Percentiles rank a stretch among this genome's conserved stretches.
Evolutionary conservation across 164 flowering plant genomes (phyloP).

Genomic region (Magnolia kwangsiensis): DNA sequence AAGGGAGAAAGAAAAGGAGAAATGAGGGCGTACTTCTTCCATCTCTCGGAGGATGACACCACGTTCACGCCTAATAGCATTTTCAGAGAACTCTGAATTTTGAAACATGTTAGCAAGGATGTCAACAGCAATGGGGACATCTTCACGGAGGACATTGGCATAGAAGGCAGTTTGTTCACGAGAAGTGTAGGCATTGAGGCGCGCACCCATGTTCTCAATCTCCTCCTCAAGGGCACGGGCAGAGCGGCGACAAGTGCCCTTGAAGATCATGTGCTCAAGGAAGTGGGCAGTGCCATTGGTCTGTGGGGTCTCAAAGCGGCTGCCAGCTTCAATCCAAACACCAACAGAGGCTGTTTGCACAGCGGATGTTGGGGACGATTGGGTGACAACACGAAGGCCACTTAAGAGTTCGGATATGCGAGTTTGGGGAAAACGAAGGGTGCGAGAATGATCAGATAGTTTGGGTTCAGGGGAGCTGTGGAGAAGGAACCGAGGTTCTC

Average conservation of each 20-base stretch:
- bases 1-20: not conserved
- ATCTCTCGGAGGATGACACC: constrained; percentile 74
- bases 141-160: constrained; percentile 63
- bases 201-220: constrained; percentile 87
- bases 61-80: constrained; percentile 50
- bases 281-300: constrained; percentile 89
- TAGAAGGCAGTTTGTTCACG: constrained; percentile 88
- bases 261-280: constrained; percentile 82
- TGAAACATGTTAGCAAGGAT: constrained; percentile 75
- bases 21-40: constrained; percentile 53
- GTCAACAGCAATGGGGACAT: constrained; percentile 57
- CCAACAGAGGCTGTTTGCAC: constrained; percentile 69
- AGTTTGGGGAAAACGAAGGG: constrained; percentile 28
- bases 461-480: constrained; percentile 6
- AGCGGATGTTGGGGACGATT: constrained; percentile 47
- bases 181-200: constrained; percentile 79
- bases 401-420: constrained; percentile 61
- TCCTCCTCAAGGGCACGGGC: constrained; percentile 69
- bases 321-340: constrained; percentile 90
- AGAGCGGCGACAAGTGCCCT: constrained; percentile 60
- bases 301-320: constrained; percentile 69
- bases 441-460: constrained; percentile 1
- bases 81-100: constrained; percentile 60
- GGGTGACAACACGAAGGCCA: constrained; percentile 75
- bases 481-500: constrained; percentile 9